These are phyloP conservation scores for Pilaira anomala DNA, from an alignment of 192 early-diverging fungal genomes.

Conservation along the genomic window DNA sequence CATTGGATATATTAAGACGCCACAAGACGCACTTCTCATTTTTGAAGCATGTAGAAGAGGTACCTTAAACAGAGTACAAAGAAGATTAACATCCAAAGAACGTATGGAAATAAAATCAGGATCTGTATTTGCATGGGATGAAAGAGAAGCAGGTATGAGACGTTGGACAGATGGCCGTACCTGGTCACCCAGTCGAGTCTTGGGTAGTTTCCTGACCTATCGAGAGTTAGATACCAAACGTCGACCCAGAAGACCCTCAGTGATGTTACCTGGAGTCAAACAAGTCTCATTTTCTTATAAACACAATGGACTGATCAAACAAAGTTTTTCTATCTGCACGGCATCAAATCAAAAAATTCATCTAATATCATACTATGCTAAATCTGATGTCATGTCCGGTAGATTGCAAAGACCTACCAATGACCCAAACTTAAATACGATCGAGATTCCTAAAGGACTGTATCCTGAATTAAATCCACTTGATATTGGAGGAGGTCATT, in stretches of 20 bases:
- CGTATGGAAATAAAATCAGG: constrained; percentile 76
- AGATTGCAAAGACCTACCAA: constrained; percentile 64
- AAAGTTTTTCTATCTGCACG: constrained; percentile 83
- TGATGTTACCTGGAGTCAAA: constrained; percentile 6
- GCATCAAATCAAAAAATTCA: constrained; percentile 75
- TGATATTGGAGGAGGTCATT: constrained; percentile 24
- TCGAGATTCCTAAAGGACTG: constrained; percentile 73
- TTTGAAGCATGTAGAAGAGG: constrained; percentile 88
- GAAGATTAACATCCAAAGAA: constrained; percentile 79
- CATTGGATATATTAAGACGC: constrained; percentile 79
- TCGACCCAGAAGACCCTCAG: constrained; percentile 33
- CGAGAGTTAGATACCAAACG: constrained; percentile 74
- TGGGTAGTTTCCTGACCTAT: constrained; percentile 87
- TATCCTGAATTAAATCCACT: constrained; percentile 74
- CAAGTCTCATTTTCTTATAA: constrained; percentile 50
- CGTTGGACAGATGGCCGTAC: constrained; percentile 91
- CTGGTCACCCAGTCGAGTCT: constrained; percentile 86
- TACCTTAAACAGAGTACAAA: constrained; percentile 67
- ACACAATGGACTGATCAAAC: constrained; percentile 81
- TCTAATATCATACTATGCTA: constrained; percentile 87
- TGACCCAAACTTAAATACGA: constrained; percentile 57
- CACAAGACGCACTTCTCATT: constrained; percentile 80
- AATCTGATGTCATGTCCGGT: constrained; percentile 64
- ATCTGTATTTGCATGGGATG: constrained; percentile 88
- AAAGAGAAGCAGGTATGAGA: constrained; percentile 85